These are phyloP conservation scores for Tardiomyces blankii DNA, from an alignment of 1,139 yeast species.

Conservation along the genomic window DNA sequence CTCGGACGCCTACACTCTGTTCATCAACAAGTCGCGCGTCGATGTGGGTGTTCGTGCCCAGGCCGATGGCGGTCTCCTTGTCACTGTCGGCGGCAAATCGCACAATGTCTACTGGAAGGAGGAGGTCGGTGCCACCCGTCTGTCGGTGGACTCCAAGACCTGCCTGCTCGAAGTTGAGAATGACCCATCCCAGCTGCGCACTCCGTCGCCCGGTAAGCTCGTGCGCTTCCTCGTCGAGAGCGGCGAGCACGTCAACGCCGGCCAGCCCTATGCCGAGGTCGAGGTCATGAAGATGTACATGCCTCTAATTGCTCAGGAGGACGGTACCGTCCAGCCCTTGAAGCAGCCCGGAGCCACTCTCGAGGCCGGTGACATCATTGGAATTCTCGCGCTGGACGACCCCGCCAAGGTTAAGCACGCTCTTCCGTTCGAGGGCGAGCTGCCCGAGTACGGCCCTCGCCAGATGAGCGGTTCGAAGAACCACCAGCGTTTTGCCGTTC, in stretches of 20 bases:
- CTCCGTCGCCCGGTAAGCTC: constrained; percentile 98
- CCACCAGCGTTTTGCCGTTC: constrained; percentile 56
- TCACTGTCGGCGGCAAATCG: constrained; percentile 83
- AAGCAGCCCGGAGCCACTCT: constrained; percentile 98
- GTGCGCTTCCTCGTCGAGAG: constrained; percentile 88
- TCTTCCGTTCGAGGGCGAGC: constrained; percentile 84
- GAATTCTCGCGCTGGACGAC: constrained; percentile 87
- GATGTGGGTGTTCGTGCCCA: constrained; percentile 78
- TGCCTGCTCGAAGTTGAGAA: constrained; percentile 89
- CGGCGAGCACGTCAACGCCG: constrained; percentile 86
- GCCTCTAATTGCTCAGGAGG: constrained; percentile 66
- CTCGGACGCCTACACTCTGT: constrained; percentile 70
- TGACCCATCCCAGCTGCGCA: constrained; percentile 96
- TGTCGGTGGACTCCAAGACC: constrained; percentile 90
- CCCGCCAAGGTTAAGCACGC: constrained; percentile 98
- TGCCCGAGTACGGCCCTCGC: constrained; percentile 83
- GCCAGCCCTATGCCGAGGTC: constrained; percentile 95
- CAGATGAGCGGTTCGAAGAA: constrained; percentile 74
- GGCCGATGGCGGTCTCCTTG: constrained; percentile 88
- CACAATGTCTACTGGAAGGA: constrained; percentile 97
- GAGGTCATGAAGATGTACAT: constrained; percentile 94
- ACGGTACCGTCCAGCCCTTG: constrained; percentile 83
- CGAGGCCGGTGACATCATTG: constrained; percentile 92
- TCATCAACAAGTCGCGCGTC: constrained; percentile 85
- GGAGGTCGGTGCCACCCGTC: constrained; percentile 91